Conservation (phyloP, 2,329 filamentous ascomycete genomes). For the Fusarium sp. region DNA sequence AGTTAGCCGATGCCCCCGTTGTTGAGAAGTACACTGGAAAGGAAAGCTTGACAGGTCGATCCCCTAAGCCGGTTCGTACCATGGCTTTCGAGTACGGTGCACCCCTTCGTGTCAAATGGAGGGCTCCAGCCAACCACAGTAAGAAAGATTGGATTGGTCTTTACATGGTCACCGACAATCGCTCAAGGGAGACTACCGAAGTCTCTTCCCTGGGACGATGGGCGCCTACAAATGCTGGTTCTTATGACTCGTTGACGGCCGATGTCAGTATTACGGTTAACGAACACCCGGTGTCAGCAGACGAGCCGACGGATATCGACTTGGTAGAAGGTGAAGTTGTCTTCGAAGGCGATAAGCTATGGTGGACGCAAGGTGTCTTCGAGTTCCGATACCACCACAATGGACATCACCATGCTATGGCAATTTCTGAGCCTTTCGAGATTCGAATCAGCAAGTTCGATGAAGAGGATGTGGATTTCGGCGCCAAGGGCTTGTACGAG, state of each 20-base stretch:
- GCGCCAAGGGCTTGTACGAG: slow-evolving; percentile 70
- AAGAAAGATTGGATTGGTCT: slow-evolving; percentile 96
- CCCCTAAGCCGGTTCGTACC: slow-evolving; percentile 77
- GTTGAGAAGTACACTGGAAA: slow-evolving; percentile 74
- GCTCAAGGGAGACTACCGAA: slow-evolving; percentile 83
- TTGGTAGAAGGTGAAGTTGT: slow-evolving; percentile 82
- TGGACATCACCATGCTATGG: slow-evolving; percentile 92
- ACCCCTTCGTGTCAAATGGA: slow-evolving; percentile 91
- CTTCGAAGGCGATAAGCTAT: slow-evolving; percentile 92
- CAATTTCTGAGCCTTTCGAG: slow-evolving; percentile 92
- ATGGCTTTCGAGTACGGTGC: slow-evolving; percentile 88
- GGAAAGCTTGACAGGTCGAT: slow-evolving; percentile 76
- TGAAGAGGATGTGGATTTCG: slow-evolving; percentile 73
- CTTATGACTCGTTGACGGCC: slow-evolving; percentile 79
- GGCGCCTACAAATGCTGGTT: slow-evolving; percentile 81
- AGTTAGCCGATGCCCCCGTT: slow-evolving; percentile 60
- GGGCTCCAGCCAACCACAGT: slow-evolving; percentile 85
- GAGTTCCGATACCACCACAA: slow-evolving; percentile 98
- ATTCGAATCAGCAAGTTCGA: slow-evolving; percentile 85
- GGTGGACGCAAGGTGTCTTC: slow-evolving; percentile 96
- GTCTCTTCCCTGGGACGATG: slow-evolving; percentile 89
- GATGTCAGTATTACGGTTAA: slow-evolving; percentile 80
- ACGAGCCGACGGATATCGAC: slow-evolving; percentile 64
- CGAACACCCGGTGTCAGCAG: slow-evolving; percentile 68
- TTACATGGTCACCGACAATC: slow-evolving; percentile 95